phyloP scores from a whole-genome alignment of 2,329 filamentous ascomycete species.

The Akanthomyces lecanii region DNA sequence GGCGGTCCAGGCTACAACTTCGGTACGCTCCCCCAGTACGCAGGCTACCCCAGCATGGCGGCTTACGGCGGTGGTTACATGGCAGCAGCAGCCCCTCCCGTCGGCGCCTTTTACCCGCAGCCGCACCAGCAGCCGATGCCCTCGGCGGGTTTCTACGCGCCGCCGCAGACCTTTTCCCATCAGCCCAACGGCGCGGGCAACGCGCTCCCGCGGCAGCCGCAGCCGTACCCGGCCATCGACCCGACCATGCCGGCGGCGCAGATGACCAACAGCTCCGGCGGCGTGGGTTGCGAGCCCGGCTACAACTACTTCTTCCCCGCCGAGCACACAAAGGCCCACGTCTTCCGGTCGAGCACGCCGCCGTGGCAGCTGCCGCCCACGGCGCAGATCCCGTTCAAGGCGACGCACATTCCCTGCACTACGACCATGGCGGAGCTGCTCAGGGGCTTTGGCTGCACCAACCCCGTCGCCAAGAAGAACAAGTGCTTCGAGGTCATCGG shows the following conservation, averaged over 20 bases:
- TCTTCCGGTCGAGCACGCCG: constrained; percentile 47
- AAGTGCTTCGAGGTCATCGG: constrained; percentile 52
- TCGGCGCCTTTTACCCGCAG: not conserved
- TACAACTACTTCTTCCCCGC: constrained; percentile 60
- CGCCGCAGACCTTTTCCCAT: constrained; percentile 27
- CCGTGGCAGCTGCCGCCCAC: constrained; percentile 50
- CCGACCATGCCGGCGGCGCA: constrained; percentile 47
- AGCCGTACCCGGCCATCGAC: constrained; percentile 40
- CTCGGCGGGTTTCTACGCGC: constrained; percentile 26
- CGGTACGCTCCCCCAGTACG: constrained; percentile 23
- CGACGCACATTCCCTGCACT: constrained; percentile 48
- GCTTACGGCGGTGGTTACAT: constrained; percentile 25
- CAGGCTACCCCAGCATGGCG: constrained; percentile 21
- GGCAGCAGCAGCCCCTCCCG: constrained; percentile 16
- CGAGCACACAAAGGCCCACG: constrained; percentile 56
- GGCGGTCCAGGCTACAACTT: constrained; percentile 35
- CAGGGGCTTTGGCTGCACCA: constrained; percentile 53
- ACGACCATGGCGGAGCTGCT: constrained; percentile 55
- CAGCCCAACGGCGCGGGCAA: constrained; percentile 38
- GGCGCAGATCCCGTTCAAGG: constrained; percentile 42
- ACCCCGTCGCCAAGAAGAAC: constrained; percentile 49
- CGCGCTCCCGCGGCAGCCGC: constrained; percentile 35
- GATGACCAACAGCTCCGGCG: constrained; percentile 54
- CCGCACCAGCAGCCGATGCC: constrained; percentile 4
- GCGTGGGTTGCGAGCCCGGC: constrained; percentile 55